Percentiles rank a stretch among this genome's conserved stretches.
Evolutionary conservation across 2,329 filamentous ascomycete species (phyloP).

Genomic region (Pyrenochaeta sp.): DNA sequence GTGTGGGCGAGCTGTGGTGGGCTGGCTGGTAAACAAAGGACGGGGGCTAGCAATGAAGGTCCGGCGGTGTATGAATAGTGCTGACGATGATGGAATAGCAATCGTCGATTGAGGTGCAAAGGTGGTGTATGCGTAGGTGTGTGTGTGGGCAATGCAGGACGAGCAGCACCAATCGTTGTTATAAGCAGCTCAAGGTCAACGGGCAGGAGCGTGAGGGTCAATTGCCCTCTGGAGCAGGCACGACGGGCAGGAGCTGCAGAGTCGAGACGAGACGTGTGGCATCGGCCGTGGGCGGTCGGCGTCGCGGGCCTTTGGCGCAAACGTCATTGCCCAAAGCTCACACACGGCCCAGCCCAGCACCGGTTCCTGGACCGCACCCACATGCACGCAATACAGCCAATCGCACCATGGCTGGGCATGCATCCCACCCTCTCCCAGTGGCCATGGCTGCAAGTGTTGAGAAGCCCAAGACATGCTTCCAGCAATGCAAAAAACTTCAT

Average conservation of each 20-base stretch:
- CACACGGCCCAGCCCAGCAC: neutral
- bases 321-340: constrained; percentile 34
- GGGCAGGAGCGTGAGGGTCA: constrained; percentile 24
- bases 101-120: constrained; percentile 2
- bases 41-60: no score
- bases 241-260: constrained; percentile 22
- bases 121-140: constrained; percentile 12
- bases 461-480: constrained; percentile 9
- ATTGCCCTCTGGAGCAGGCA: constrained; percentile 24
- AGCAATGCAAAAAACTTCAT: constrained; percentile 9
- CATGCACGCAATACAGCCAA: constrained; percentile 3
- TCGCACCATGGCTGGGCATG: constrained; percentile 14
- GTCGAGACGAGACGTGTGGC: constrained; percentile 23
- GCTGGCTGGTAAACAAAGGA: constrained; percentile 27
- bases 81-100: constrained; percentile 13
- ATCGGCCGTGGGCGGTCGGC: constrained; percentile 31
- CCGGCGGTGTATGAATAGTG: constrained; percentile 14
- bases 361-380: neutral
- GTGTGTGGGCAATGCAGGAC: constrained; percentile 14
- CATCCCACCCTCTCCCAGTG: constrained; percentile 11
- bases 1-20: constrained; percentile 11
- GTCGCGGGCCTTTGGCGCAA: no score
- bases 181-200: constrained; percentile 11
- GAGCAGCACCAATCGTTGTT: constrained; percentile 9
- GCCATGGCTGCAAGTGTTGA: constrained; percentile 12